Percentiles rank a stretch among this genome's conserved stretches.
These are phyloP conservation scores for Spongospora subterranea DNA, from an alignment of 208 protist genomes.

Conservation along the genomic window DNA sequence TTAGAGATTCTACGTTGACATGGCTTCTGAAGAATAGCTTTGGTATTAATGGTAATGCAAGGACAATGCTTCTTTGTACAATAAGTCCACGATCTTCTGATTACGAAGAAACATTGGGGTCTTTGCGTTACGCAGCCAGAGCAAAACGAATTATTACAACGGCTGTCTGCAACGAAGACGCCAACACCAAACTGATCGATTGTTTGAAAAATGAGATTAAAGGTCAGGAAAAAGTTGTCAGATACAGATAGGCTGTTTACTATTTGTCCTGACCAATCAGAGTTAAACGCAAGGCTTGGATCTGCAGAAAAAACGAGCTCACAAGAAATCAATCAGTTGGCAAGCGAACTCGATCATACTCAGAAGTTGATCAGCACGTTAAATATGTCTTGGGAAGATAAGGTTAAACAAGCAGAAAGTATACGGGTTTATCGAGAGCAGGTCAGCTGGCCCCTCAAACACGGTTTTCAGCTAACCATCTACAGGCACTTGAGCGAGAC, in stretches of 20 bases:
- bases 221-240: neutral
- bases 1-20: conserved; percentile 62
- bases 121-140: conserved; percentile 67
- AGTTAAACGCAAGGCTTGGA: neutral
- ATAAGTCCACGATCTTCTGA: conserved; percentile 66
- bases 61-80: conserved; percentile 67
- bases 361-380: conserved; percentile 10
- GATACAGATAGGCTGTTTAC: neutral
- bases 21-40: conserved; percentile 59
- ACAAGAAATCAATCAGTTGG: neutral
- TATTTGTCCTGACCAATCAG: neutral
- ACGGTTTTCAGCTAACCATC: neutral
- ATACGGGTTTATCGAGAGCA: neutral
- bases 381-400: conserved; percentile 32
- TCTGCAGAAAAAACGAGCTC: conserved; percentile 3
- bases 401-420: neutral
- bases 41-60: conserved; percentile 59
- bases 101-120: conserved; percentile 68
- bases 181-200: neutral
- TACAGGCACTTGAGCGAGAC: neutral
- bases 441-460: neutral
- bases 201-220: conserved; percentile 24
- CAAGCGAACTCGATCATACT: neutral
- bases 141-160: conserved; percentile 34
- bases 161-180: conserved; percentile 36